Evolutionary conservation across 257 asterid genomes (phyloP).

Genomic region (Penstemon barbatus): DNA sequence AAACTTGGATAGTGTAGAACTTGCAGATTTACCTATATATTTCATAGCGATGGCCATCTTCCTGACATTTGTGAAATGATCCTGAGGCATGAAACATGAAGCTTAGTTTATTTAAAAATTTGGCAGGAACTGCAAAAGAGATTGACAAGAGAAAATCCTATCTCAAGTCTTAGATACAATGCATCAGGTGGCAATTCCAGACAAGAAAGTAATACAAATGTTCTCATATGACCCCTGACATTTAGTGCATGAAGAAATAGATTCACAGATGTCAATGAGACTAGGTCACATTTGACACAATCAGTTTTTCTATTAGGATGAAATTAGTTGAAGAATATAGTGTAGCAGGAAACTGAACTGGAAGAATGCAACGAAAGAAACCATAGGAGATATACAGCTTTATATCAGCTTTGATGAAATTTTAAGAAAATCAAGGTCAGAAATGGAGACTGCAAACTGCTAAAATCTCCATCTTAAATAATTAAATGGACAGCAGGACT

Average conservation of each 20-base stretch:
- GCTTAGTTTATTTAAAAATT: constrained; percentile 19
- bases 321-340: constrained; percentile 4
- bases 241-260: constrained; percentile 7
- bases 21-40: constrained; percentile 68
- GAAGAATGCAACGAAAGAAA: constrained; percentile 8
- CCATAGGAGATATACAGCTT: constrained; percentile 8
- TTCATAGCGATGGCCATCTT: constrained; percentile 76
- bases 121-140: constrained; percentile 12
- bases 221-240: constrained; percentile 11
- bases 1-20: neutral
- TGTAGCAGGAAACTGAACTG: constrained; percentile 7
- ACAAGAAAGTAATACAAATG: neutral
- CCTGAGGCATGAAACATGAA: constrained; percentile 53
- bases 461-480: constrained; percentile 13
- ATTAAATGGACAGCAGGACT: constrained; percentile 1
- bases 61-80: constrained; percentile 70
- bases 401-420: constrained; percentile 10
- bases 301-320: constrained; percentile 1
- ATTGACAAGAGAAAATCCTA: constrained; percentile 16
- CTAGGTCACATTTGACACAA: neutral
- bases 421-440: neutral
- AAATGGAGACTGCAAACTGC: neutral
- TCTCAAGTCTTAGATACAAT: constrained; percentile 7
- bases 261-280: constrained; percentile 12
- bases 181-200: constrained; percentile 11